Evolutionary conservation across 1,284 basidiomycete species (phyloP), one percentile per base, ranked within the genome.

Genomic region (Trichosporon sp.): DNA sequence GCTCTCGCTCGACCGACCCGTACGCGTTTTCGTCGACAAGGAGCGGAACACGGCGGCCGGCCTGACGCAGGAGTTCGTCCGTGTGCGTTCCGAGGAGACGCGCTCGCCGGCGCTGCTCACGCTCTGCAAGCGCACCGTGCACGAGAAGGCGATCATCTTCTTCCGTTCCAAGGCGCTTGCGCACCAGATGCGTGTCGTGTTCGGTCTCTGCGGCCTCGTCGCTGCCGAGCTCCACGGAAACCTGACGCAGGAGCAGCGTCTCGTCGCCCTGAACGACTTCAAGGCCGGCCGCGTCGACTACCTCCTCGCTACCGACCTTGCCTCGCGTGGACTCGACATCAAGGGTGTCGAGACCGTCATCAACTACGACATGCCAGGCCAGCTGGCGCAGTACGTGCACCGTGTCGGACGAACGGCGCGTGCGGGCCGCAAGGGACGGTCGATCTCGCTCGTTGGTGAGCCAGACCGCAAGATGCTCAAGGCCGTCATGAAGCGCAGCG

Each of bases 311-410:
- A 99, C 96, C 0, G 96, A 98, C 83, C 87, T 99, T 21, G 96
- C 96, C 31, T 93, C 94, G 73, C 91, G 96, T 77, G 96, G 96
- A 84, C 87, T 98, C 38, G 96, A 98, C 85, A 98, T 98, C 86
- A 96, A 96, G 79, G 96, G 95, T 19, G 91, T 98, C n/a, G 92
- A 97, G 80, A 96, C 94, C 0, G 94, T 98, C 70, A 94, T 98
- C 81, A 98, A 98, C 84, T 98, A 95, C 81, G 96, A 98, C 83
- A 97, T 98, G 96, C 96, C 96, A 2, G 89, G 89, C 19, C 93
- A 96, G 79, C 87, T 98, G 54, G 90, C 94, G 11, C 94, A 96
- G 79, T 99, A 99, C 85, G 87, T 98, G 46, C 96, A 99, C 84
- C 92, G 96, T 72, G 96, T 98, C 31, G 96, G 96, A 77, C 89